These are phyloP conservation scores for Phlebiopsis flavidoalba DNA, from an alignment of 768 basidiomycete genomes.

Conservation along the genomic window DNA sequence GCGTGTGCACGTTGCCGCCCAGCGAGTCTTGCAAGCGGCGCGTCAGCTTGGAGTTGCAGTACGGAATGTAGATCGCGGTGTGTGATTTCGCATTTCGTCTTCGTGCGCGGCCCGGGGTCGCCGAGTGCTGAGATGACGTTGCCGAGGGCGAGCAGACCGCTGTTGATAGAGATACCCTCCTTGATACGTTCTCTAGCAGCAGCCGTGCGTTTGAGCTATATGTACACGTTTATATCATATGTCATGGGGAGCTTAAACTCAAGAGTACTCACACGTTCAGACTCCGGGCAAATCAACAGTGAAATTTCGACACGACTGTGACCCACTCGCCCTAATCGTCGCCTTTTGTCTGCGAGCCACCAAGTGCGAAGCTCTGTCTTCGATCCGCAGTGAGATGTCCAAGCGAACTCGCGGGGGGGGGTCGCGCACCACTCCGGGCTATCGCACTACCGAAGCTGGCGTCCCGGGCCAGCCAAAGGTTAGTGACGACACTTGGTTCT, in stretches of 20 bases:
- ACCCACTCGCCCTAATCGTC: slow-evolving; percentile 81
- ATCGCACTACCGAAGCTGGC: slow-evolving; percentile 55
- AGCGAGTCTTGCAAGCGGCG: slow-evolving; percentile 94
- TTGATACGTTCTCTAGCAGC: slow-evolving; percentile 95
- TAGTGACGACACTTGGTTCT: slow-evolving; percentile 63
- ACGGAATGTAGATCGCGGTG: slow-evolving; percentile 87
- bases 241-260: not conserved
- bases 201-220: slow-evolving; percentile 89
- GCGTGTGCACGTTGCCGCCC: slow-evolving; percentile 93
- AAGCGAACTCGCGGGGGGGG: slow-evolving; percentile 75
- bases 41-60: slow-evolving; percentile 97
- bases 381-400: slow-evolving; percentile 48
- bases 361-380: slow-evolving; percentile 11
- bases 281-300: slow-evolving; percentile 99
- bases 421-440: slow-evolving; percentile 34
- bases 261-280: slow-evolving; percentile 69
- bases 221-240: slow-evolving; percentile 15
- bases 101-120: slow-evolving; percentile 86
- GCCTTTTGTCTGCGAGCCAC: slow-evolving; percentile 13
- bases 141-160: slow-evolving; percentile 93
- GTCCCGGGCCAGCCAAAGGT: slow-evolving; percentile 74
- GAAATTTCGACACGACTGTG: slow-evolving; percentile 91
- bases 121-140: slow-evolving; percentile 98
- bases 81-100: slow-evolving; percentile 80
- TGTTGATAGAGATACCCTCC: slow-evolving; percentile 99